Base-by-base conservation (phyloP, 495 filamentous ascomycete species). In the Penicillium diatomitis region DNA sequence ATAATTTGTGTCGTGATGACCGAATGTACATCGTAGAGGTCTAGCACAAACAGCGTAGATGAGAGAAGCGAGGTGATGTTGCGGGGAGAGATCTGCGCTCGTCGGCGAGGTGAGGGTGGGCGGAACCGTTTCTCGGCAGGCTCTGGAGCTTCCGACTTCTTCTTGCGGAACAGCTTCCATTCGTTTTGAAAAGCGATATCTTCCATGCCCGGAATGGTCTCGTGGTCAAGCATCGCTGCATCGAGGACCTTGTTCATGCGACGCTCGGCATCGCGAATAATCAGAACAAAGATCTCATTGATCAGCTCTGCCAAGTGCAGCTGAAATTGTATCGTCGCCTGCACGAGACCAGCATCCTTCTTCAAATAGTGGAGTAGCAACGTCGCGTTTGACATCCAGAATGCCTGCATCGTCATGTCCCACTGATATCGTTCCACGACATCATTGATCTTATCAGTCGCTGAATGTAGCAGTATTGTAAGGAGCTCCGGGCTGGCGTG, bases 321-420 rank as follows among this genome's bases (percentile, higher is more conserved):
- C 66, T 99, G 92, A 51, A 96, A 96, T 47, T 90, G 82, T 31
- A 86, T 79, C 0, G 91, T 97, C 7, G 89, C 83, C 58, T 83
- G 80, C 12, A 87, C 76, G 4, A 99, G 65, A 2, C 88, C 90
- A 11, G 76, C 68, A 56, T 99, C 92, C 62, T 99, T 99, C 67
- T 94, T 96, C 35, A 99, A 73, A 60, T 99, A 99, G 64, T 99
- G 90, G 28, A 99, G 74, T 2, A 99, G 71, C 4, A 99, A 70
- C 2, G 91, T 97, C 28, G 89, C 92, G 64, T 99, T 99, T 6
- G 94, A 97, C 60, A 96, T 87, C 92, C 92, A 99, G 59, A 97
- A 99, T 2, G 92, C 94, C 11, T 97, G 74, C 51, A 97, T 92
- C 0, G 92, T 99, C 92, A 99, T 99, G 58, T 99, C 92, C 91